These are phyloP conservation scores for Metschnikowia lunata DNA, from an alignment of 805 yeast genomes.

Conservation along the genomic window DNA sequence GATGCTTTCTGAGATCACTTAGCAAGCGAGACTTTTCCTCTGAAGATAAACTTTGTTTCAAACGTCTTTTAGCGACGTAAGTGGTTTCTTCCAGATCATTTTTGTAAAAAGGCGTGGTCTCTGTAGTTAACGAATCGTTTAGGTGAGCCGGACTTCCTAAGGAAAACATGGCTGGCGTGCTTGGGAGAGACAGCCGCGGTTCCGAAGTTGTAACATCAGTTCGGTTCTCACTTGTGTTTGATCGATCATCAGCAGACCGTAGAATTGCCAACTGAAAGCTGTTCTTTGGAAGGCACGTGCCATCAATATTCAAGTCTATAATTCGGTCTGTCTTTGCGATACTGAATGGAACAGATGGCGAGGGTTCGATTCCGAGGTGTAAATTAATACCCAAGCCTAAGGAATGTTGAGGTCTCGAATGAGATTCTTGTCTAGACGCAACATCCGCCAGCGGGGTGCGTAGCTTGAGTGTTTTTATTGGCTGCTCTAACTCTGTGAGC, in stretches of 20 bases:
- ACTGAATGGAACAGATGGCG: slow-evolving; percentile 30
- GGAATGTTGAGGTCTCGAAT: background rate
- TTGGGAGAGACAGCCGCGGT: slow-evolving; percentile 4
- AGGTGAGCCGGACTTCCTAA: slow-evolving; percentile 1
- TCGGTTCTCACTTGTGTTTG: background rate
- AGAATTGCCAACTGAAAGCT: slow-evolving; percentile 7
- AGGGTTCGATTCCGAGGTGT: slow-evolving; percentile 22
- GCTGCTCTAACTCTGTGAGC: background rate
- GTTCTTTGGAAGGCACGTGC: slow-evolving; percentile 4
- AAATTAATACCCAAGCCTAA: slow-evolving; percentile 31
- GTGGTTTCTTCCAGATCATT: background rate
- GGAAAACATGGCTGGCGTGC: slow-evolving; percentile 6
- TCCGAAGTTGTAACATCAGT: background rate
- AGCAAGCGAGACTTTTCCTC: background rate
- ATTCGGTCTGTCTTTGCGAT: slow-evolving; percentile 29
- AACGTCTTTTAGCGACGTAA: background rate
- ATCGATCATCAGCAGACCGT: slow-evolving; percentile 4
- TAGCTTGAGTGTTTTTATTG: slow-evolving; percentile 1
- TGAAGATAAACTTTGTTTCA: background rate
- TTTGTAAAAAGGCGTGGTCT: slow-evolving; percentile 7
- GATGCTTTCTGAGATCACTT: background rate
- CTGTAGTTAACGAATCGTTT: slow-evolving; percentile 1
- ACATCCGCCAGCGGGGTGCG: slow-evolving; percentile 8
- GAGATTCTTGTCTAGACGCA: background rate
- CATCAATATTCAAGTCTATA: slow-evolving; percentile 18